These are phyloP conservation scores for Pseudogymnoascus sp. DNA, from an alignment of 2,329 filamentous ascomycete species.

Conservation along the genomic window DNA sequence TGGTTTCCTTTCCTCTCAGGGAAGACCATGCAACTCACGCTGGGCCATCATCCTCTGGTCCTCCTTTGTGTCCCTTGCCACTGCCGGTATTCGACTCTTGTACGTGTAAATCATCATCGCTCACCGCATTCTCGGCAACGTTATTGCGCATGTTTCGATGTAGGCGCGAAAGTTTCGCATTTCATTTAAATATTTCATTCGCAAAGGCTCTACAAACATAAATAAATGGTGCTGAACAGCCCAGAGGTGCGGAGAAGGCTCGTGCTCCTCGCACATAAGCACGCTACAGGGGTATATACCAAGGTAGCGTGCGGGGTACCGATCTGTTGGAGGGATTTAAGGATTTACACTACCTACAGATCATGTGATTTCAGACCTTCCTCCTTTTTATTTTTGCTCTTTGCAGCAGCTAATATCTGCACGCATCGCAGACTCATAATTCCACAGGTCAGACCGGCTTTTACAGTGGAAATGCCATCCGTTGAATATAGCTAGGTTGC, in stretches of 20 bases:
- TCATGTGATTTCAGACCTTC: background rate
- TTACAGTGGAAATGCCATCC: background rate
- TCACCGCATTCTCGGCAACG: background rate
- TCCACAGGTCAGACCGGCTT: background rate
- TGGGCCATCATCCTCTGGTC: conserved; percentile 13
- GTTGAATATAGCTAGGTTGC: background rate
- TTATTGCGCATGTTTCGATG: background rate
- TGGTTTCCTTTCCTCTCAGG: background rate
- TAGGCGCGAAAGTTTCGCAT: background rate
- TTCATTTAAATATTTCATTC: background rate
- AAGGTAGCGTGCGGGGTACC: background rate
- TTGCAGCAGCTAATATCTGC: background rate
- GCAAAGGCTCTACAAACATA: background rate
- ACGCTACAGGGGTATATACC: background rate
- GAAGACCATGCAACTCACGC: conserved; percentile 10
- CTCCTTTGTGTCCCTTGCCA: conserved; percentile 1
- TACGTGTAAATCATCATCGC: background rate
- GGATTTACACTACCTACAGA: background rate
- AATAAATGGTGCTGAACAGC: background rate
- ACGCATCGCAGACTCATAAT: background rate
- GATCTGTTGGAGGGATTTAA: too few species aligned
- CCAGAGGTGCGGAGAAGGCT: background rate
- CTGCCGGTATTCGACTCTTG: background rate
- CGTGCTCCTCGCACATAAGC: background rate
- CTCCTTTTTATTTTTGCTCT: background rate